Evolutionary conservation across 495 filamentous ascomycete species (phyloP).

Genomic region (Lindgomyces ingoldianus): DNA sequence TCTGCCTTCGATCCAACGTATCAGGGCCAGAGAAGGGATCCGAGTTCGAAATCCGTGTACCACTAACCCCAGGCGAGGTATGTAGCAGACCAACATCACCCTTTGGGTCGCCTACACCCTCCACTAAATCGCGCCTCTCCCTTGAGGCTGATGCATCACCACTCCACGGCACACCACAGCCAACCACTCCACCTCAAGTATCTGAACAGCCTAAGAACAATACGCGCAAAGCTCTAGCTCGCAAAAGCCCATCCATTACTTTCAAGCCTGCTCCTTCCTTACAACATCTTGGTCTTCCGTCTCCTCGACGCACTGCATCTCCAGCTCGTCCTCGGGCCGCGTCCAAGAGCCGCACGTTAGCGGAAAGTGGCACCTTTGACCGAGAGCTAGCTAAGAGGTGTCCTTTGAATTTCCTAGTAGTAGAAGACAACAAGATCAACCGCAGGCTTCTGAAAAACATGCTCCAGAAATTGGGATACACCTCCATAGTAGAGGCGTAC

Average conservation of each 20-base stretch:
- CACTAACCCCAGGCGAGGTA: slow-evolving; percentile 54
- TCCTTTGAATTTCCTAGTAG: slow-evolving; percentile 71
- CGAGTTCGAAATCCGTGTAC: slow-evolving; percentile 75
- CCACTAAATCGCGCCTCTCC: slow-evolving; percentile 29
- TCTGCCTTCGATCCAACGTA: slow-evolving; percentile 67
- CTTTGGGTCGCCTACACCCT: slow-evolving; percentile 42
- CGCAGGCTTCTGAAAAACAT: slow-evolving; percentile 71
- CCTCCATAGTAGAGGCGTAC: slow-evolving; percentile 62
- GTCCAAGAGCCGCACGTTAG: slow-evolving; percentile 15
- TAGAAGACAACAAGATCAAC: slow-evolving; percentile 80
- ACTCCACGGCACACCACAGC: slow-evolving; percentile 1
- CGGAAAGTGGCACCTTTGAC: slow-evolving; percentile 39
- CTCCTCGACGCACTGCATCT: slow-evolving; percentile 23
- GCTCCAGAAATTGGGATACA: slow-evolving; percentile 70
- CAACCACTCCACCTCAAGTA: slow-evolving; percentile 7
- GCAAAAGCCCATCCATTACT: not conserved
- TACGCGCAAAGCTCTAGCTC: not conserved
- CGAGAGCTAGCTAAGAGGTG: slow-evolving; percentile 56
- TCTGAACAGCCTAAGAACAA: slow-evolving; percentile 2
- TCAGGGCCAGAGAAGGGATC: slow-evolving; percentile 66
- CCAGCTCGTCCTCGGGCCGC: slow-evolving; percentile 13
- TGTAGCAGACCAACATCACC: slow-evolving; percentile 43
- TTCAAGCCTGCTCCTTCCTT: slow-evolving; percentile 4
- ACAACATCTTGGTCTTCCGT: slow-evolving; percentile 26
- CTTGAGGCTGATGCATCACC: slow-evolving; percentile 19